Conservation (phyloP, 2,329 filamentous ascomycete species). For the Colletotrichum australisinense region DNA sequence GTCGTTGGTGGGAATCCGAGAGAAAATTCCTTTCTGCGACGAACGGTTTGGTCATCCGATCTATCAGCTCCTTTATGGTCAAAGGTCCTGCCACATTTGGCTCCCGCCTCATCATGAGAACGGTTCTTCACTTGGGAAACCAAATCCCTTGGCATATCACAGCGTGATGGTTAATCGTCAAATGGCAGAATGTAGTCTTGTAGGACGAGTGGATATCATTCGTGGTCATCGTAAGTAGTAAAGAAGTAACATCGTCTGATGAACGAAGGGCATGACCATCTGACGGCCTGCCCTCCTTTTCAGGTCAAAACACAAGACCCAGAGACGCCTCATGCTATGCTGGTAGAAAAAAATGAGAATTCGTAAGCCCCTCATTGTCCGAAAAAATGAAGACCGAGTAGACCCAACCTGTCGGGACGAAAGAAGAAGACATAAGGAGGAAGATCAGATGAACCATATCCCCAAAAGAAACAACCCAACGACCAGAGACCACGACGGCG, state of each 20-base stretch:
- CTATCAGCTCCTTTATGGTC: neutral
- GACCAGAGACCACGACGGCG: slow-evolving; percentile 9
- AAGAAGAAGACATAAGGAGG: too few relatives aligned
- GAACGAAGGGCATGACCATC: neutral
- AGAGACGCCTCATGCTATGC: neutral
- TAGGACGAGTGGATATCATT: neutral
- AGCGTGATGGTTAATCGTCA: neutral
- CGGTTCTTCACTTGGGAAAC: neutral
- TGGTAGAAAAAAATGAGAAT: neutral
- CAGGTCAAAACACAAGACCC: neutral
- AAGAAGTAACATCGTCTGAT: neutral
- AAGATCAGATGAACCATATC: slow-evolving; percentile 17
- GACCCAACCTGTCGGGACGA: neutral
- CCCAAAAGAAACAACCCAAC: neutral
- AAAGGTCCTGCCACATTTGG: neutral
- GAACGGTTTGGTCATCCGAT: too few relatives aligned
- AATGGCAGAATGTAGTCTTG: neutral
- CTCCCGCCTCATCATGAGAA: neutral
- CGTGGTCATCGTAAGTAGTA: neutral
- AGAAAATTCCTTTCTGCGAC: neutral
- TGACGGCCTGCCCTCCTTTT: neutral
- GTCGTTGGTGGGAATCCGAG: neutral
- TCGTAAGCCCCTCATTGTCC: neutral
- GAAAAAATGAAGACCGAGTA: neutral
- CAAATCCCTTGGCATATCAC: neutral